These are phyloP conservation scores for Colletotrichum sublineola DNA, from an alignment of 2,329 filamentous ascomycete species.

Conservation along the genomic window DNA sequence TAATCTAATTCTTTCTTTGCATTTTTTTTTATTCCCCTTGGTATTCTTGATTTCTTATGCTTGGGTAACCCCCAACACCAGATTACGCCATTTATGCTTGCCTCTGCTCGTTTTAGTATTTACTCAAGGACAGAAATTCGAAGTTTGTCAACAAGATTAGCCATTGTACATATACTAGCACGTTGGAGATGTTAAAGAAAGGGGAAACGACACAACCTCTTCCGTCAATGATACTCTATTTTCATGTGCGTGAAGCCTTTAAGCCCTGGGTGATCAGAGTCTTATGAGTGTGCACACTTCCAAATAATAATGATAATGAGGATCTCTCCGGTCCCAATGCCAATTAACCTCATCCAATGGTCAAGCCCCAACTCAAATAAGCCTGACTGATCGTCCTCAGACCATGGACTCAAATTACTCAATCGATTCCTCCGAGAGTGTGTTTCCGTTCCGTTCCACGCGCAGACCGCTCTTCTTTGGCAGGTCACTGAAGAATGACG, in stretches of 20 bases:
- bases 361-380: neutral
- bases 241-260: neutral
- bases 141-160: conserved; percentile 29
- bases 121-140: conserved; percentile 20
- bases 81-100: conserved; percentile 31
- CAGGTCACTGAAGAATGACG: neutral
- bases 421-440: neutral
- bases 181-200: conserved; percentile 14
- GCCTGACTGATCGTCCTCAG: neutral
- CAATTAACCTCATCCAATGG: conserved; percentile 2
- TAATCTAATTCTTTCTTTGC: neutral
- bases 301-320: neutral
- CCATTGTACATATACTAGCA: conserved; percentile 28
- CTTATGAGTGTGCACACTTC: neutral
- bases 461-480: neutral
- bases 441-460: neutral
- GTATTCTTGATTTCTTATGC: conserved; percentile 10
- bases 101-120: conserved; percentile 19
- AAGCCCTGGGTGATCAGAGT: neutral
- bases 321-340: neutral
- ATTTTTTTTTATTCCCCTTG: neutral
- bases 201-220: neutral
- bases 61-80: conserved; percentile 22
- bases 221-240: neutral
- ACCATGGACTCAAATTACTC: neutral